phyloP scores from a whole-genome alignment of 345 rosid genomes.

The Syzygium aromaticum region DNA sequence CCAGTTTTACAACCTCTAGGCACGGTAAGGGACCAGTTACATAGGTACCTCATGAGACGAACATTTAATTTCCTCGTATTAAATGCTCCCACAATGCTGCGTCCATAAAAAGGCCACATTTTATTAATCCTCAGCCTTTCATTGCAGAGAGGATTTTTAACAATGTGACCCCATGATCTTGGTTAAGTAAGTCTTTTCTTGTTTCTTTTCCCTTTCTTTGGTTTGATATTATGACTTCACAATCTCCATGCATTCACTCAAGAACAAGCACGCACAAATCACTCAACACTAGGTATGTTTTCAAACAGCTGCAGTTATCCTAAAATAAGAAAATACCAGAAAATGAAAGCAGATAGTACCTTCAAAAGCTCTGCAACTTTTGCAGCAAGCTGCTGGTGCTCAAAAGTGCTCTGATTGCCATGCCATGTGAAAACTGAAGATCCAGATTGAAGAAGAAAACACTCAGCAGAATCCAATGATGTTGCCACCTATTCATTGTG shows the following conservation, averaged over 20 bases:
- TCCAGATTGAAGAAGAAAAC: conserved; percentile 97
- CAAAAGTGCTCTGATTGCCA: conserved; percentile 88
- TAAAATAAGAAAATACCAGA: background rate
- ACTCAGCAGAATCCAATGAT: conserved; percentile 73
- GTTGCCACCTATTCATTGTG: conserved; percentile 52
- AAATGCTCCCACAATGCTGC: background rate
- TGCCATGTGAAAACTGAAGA: conserved; percentile 84
- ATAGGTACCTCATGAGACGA: background rate
- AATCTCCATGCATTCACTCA: background rate
- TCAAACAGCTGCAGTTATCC: background rate
- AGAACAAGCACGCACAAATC: background rate
- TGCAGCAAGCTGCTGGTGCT: conserved; percentile 84
- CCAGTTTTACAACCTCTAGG: background rate
- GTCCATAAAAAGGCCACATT: background rate
- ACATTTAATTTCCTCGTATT: background rate
- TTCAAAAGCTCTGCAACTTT: conserved; percentile 82
- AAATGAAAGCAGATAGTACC: conserved; percentile 28
- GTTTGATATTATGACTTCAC: background rate
- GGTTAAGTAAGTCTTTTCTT: background rate
- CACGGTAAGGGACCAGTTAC: background rate
- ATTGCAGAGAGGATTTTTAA: background rate
- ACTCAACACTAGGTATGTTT: background rate
- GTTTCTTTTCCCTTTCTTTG: background rate
- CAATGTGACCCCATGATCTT: background rate
- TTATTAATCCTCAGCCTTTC: background rate